phyloP scores from a whole-genome alignment of 768 basidiomycete species.

The Tulasnella sp. region DNA sequence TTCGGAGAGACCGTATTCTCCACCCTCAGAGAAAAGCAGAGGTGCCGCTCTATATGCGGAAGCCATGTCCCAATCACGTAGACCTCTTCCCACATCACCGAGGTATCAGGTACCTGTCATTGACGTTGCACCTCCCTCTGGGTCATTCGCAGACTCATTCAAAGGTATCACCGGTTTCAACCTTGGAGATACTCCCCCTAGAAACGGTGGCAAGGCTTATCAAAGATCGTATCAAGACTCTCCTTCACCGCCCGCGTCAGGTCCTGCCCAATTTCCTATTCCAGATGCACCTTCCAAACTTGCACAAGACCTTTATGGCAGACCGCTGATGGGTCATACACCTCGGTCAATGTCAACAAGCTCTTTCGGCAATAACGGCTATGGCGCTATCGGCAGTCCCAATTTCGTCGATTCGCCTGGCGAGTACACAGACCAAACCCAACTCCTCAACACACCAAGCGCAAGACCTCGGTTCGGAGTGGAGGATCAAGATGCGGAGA shows the following conservation, averaged over 20 bases:
- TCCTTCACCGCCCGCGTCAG: too few species aligned
- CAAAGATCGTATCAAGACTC: too few species aligned
- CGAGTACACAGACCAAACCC: not conserved
- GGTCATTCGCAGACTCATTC: too few species aligned
- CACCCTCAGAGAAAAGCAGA: not conserved
- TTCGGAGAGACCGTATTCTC: not conserved
- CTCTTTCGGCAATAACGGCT: not conserved
- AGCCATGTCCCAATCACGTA: conserved; percentile 3
- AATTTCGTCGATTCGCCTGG: too few species aligned
- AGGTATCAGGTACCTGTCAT: conserved; percentile 13
- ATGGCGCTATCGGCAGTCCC: too few species aligned
- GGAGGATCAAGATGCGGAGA: conserved; percentile 2
- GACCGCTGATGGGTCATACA: not conserved
- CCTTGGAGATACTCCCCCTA: too few species aligned
- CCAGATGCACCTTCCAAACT: too few species aligned
- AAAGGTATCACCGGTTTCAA: too few species aligned
- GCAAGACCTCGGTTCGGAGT: not conserved
- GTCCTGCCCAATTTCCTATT: too few species aligned
- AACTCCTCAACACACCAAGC: not conserved
- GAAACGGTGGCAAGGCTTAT: too few species aligned
- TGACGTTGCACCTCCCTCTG: conserved; percentile 11
- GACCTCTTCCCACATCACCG: not conserved
- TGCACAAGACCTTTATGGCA: too few species aligned
- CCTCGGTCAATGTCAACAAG: conserved; percentile 5
- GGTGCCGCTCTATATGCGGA: conserved; percentile 9